These are phyloP conservation scores for Tympanopsis confertula DNA, from an alignment of 2,329 filamentous ascomycete species.

Conservation along the genomic window DNA sequence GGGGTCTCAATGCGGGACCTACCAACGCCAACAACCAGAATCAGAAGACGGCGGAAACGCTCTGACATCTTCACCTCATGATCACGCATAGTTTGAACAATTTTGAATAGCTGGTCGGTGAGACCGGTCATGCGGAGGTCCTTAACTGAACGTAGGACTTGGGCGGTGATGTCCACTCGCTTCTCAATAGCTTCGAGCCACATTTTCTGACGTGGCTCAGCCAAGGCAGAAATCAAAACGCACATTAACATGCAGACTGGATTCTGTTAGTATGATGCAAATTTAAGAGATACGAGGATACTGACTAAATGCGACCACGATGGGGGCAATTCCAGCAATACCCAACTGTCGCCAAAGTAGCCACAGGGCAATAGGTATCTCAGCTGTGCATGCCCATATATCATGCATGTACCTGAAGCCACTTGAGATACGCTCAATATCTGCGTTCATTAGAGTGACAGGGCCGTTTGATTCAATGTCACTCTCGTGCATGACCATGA, in stretches of 20 bases:
- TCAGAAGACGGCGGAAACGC: conserved; percentile 20
- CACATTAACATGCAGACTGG: conserved; percentile 8
- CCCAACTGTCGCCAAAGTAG: conserved; percentile 14
- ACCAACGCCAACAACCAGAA: conserved; percentile 18
- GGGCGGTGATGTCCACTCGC: conserved; percentile 24
- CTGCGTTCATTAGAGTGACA: conserved; percentile 4
- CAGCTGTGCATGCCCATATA: conserved; percentile 9
- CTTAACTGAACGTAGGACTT: conserved; percentile 27
- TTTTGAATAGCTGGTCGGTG: conserved; percentile 14
- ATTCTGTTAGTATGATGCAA: conserved; percentile 1
- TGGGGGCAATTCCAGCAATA: conserved; percentile 6
- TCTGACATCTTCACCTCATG: conserved; percentile 24
- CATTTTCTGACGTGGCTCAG: conserved; percentile 10
- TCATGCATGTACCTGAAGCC: conserved; percentile 7
- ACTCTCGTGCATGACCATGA: background rate
- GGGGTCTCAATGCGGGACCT: conserved; percentile 1
- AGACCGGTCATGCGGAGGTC: conserved; percentile 31
- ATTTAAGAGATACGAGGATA: background rate
- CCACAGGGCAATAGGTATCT: conserved; percentile 13
- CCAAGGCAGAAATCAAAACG: conserved; percentile 7
- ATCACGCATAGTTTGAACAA: conserved; percentile 20
- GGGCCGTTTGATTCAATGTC: conserved; percentile 10
- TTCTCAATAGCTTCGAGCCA: conserved; percentile 28
- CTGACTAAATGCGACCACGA: conserved; percentile 7
- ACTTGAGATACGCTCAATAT: conserved; percentile 4